Conservation (phyloP, 2,329 filamentous ascomycete species). For the Incumbomyces lentus region DNA sequence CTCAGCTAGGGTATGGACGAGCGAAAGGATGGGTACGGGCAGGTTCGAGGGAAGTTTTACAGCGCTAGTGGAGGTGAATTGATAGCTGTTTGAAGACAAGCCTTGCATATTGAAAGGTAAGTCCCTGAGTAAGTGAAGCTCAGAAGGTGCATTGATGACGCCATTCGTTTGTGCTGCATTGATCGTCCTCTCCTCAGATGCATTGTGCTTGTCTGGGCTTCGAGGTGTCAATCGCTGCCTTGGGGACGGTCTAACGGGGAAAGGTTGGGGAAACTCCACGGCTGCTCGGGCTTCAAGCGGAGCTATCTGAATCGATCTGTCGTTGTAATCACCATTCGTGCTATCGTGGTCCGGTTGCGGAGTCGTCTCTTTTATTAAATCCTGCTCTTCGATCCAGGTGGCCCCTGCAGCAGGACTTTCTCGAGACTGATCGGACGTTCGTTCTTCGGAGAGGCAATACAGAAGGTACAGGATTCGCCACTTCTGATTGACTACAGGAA, state of each 20-base stretch:
- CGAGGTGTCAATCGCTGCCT: no score
- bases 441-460: slow-evolving; percentile 65
- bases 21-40: slow-evolving; percentile 71
- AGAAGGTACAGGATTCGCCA: slow-evolving; percentile 93
- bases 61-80: slow-evolving; percentile 58
- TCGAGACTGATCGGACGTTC: slow-evolving; percentile 38
- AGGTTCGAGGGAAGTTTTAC: slow-evolving; percentile 69
- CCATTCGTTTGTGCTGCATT: background rate
- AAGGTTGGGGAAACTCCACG: background rate
- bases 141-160: slow-evolving; percentile 45
- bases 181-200: background rate
- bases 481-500: slow-evolving; percentile 88
- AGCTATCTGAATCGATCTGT: background rate
- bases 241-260: background rate
- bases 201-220: no score
- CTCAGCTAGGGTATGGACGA: slow-evolving; percentile 83
- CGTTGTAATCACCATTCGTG: slow-evolving; percentile 2
- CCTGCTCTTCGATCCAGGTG: background rate
- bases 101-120: slow-evolving; percentile 89
- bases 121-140: slow-evolving; percentile 61
- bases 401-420: slow-evolving; percentile 28
- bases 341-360: background rate
- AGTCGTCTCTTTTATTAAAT: background rate
- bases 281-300: background rate
- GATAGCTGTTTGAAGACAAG: slow-evolving; percentile 72